Evolutionary conservation across 192 early-diverging fungal genomes (phyloP), one percentile per base, ranked within the genome.

Genomic region (Coemansia sp.): DNA sequence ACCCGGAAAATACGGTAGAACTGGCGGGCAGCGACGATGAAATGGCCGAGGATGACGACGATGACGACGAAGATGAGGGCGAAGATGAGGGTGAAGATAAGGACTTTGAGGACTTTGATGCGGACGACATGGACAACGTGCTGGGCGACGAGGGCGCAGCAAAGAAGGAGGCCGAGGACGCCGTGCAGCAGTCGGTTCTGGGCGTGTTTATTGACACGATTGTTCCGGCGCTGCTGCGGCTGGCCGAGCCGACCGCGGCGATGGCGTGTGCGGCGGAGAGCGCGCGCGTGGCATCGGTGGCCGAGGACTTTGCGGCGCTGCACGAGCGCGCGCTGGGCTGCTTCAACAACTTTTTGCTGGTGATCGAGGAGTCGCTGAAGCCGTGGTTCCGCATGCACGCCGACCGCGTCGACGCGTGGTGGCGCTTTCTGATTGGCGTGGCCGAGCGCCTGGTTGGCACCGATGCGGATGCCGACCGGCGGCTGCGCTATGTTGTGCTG

Each of bases 281-380:
- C 6, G 85, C 79, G 23, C 65, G 73, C 2, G 62, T 86, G 28
- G 70, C 66, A 24, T 71, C 80, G 45, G 62, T 68, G 10, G 80
- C 86, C 31, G 67, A 80, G 24, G 71, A 67, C 22, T 76, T 91
- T 50, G 78, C 72, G 5, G 81, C 73, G 6, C 83, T 86, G 14
- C 85, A 89, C 56, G 71, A 86, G 30, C 82, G 88, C 24, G 84
- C 90, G 2, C 65, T 91, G 40, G 86, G 85, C 35, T 89, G 86
- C 54, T 63, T 91, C 33, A 89, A 88, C 71, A 91, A 91, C 69
- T 87, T 89, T 60, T 73, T 89, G 56, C 74, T 91, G 54, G 81
- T 84, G n/a, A 83, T 91, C 71, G 83, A 83, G 28, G 88, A 91
- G 47, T 67, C 85, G 2, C 81, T 83, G 21, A 80, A 80, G 42